A percentile compares a stretch with the other conserved stretches of the same genome.
Evolutionary conservation across 768 basidiomycete species (phyloP).

Genomic region (Lentinula sp.): DNA sequence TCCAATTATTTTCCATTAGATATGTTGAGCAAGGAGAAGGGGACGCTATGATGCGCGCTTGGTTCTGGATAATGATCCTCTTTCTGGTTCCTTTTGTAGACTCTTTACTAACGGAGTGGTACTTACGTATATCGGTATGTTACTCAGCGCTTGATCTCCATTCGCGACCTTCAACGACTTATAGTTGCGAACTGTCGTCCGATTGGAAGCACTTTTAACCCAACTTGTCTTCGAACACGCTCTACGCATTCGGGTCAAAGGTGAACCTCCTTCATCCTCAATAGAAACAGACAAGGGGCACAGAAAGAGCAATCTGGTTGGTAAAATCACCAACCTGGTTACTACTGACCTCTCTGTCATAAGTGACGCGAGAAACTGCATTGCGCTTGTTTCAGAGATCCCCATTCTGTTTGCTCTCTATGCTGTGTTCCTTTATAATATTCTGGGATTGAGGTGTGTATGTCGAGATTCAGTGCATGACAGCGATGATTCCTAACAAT

Average conservation of each 20-base stretch:
- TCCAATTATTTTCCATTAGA: neutral
- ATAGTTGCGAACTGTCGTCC: conserved; percentile 1
- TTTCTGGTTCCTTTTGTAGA: conserved; percentile 28
- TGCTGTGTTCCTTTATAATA: conserved; percentile 16
- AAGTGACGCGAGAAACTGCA: conserved; percentile 5
- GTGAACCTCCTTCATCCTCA: neutral
- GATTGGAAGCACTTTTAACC: conserved; percentile 9
- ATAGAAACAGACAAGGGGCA: conserved; percentile 4
- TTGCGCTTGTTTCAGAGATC: conserved; percentile 4
- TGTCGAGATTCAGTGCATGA: neutral
- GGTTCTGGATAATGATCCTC: conserved; percentile 33
- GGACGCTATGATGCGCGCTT: neutral
- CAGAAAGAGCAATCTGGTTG: conserved; percentile 31
- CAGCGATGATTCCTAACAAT: neutral
- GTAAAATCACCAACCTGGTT: conserved; percentile 52
- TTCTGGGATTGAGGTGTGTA: conserved; percentile 14
- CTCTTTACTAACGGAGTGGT: conserved; percentile 34
- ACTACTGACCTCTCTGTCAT: conserved; percentile 35
- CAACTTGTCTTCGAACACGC: conserved; percentile 11
- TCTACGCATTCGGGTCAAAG: conserved; percentile 29
- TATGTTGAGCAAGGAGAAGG: neutral
- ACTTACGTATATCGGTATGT: conserved; percentile 20
- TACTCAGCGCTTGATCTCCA: neutral
- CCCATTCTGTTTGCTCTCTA: conserved; percentile 4
- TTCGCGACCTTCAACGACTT: neutral